phyloP scores from a whole-genome alignment of 345 rosid species.

The Acer saccharum region DNA sequence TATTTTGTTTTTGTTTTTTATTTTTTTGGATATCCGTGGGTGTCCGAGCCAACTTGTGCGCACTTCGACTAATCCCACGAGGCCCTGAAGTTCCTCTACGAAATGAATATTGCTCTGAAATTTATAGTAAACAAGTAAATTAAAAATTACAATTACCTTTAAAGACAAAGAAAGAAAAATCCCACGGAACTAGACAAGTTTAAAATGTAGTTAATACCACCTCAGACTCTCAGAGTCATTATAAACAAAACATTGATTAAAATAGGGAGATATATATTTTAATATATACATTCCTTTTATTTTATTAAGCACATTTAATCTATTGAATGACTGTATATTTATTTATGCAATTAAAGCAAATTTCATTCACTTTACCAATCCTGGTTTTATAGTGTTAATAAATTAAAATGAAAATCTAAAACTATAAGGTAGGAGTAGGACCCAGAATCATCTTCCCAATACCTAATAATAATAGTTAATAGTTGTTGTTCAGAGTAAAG shows the following conservation, averaged over 20 bases:
- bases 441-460: constrained; percentile 3
- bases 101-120: neutral
- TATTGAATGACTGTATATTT: neutral
- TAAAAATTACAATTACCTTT: neutral
- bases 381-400: neutral
- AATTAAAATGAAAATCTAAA: neutral
- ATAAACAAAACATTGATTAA: neutral
- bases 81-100: no score
- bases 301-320: neutral
- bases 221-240: neutral
- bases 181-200: neutral
- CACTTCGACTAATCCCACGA: no score
- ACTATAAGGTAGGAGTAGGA: neutral
- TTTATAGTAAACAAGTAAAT: neutral
- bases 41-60: no score
- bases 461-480: neutral
- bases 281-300: no score
- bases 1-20: no score
- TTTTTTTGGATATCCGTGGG: no score
- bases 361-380: constrained; percentile 1
- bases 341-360: neutral
- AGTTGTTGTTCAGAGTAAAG: constrained; percentile 5
- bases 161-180: neutral
- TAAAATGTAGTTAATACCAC: neutral
- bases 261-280: neutral